Conservation (phyloP, 208 protist species). For the Angomonas ambiguus region DNA sequence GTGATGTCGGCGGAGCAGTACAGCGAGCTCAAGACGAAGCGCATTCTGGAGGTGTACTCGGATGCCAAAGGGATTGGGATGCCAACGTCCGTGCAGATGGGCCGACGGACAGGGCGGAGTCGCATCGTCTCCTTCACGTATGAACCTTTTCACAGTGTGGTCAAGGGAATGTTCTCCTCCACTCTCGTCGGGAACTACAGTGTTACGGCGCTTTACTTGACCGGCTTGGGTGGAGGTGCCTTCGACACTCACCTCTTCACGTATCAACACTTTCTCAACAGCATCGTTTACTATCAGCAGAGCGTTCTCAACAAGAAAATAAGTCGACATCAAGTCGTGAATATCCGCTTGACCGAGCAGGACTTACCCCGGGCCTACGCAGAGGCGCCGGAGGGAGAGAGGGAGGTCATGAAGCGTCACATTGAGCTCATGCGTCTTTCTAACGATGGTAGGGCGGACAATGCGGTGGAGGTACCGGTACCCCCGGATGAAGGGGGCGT, state of each 20-base stretch:
- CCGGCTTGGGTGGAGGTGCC: conserved; percentile 58
- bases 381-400: not conserved
- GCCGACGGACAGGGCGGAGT: conserved; percentile 58
- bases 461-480: conserved; percentile 37
- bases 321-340: conserved; percentile 52
- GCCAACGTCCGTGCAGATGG: conserved; percentile 59
- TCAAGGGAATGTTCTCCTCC: conserved; percentile 74
- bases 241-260: conserved; percentile 87
- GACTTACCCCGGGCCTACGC: conserved; percentile 62
- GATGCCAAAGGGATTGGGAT: conserved; percentile 67
- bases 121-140: conserved; percentile 80
- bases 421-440: conserved; percentile 44
- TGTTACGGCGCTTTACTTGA: conserved; percentile 79
- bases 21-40: conserved; percentile 75
- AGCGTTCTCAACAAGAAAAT: conserved; percentile 32
- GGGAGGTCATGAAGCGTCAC: conserved; percentile 31
- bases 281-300: conserved; percentile 45
- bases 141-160: conserved; percentile 63
- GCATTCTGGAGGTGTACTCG: conserved; percentile 67
- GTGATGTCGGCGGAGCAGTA: conserved; percentile 88
- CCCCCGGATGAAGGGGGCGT: conserved; percentile 46
- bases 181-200: conserved; percentile 72
- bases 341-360: conserved; percentile 67
- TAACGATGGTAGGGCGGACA: conserved; percentile 65
- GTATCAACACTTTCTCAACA: conserved; percentile 66